Evolutionary conservation across 2,329 filamentous ascomycete species (phyloP).

Genomic region (Thielaviopsis populi): DNA sequence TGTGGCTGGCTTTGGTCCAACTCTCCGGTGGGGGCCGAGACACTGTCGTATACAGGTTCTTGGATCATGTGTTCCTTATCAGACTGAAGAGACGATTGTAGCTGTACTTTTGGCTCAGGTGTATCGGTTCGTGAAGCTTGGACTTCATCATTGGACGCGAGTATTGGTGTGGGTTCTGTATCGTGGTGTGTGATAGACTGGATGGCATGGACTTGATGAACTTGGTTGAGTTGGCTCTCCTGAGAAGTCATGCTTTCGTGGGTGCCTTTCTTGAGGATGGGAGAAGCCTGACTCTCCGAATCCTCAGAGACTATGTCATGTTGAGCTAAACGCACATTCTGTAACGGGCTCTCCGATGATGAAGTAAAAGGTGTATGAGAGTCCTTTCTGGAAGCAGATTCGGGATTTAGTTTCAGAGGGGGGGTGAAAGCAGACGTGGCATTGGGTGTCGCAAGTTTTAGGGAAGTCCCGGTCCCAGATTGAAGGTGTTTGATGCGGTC

Average conservation of each 20-base stretch:
- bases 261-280: neutral
- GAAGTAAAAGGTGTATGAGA: neutral
- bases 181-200: neutral
- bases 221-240: neutral
- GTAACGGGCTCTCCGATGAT: neutral
- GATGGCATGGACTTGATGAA: neutral
- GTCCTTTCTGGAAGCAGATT: neutral
- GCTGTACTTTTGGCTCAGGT: neutral
- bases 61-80: neutral
- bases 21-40: neutral
- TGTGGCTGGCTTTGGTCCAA: neutral
- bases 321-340: neutral
- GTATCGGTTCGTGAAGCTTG: neutral
- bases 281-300: neutral
- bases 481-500: neutral
- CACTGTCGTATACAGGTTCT: neutral
- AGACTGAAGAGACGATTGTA: neutral
- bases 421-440: neutral
- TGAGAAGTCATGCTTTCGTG: neutral
- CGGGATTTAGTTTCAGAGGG: neutral
- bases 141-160: neutral
- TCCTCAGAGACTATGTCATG: neutral
- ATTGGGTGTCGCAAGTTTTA: neutral
- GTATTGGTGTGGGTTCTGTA: neutral
- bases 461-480: neutral